Evolutionary conservation across 495 filamentous ascomycete genomes (phyloP), one percentile per base, ranked within the genome.

Genomic region (Clavariopsis aquatica): DNA sequence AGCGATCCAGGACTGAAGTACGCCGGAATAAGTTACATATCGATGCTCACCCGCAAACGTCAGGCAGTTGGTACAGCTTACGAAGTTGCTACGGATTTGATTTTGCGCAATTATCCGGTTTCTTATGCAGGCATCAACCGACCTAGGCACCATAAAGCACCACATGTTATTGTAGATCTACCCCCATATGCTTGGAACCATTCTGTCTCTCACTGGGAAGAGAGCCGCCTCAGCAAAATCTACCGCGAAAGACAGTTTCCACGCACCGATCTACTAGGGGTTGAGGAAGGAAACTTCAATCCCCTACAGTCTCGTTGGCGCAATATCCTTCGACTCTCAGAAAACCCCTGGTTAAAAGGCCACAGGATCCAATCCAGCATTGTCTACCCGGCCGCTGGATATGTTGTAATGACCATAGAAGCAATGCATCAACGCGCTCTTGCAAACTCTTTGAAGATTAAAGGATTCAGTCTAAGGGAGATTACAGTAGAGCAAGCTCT

Each of bases 121-220:
- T n/a, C n/a, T n/a, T n/a, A n/a, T n/a, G n/a, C n/a, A n/a, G n/a
- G n/a, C n/a, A n/a, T n/a, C n/a, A n/a, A n/a, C 60, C 38, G 41
- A 55, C 23, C 5, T 2, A 34, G 4, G n/a, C 1, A 27, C 12
- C 22, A 60, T n/a, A n/a, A 31, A 27, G 6, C 41, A 17, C 57
- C 57, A 19, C 6, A 26, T 4, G 7, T 60, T 19, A 38, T 64
- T 1, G 26, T 28, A 9, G 45, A 62, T 41, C 57, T 67, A 10
- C 64, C 64, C 17, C 10, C 31, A 1, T 67, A 67, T 47, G 22
- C 56, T 1, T 65, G 62, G 62, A 65, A 65, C 34, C 62, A 65
- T 27, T 45, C 54, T 1, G 22, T 2, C 7, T 53, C 13, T 5
- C 60, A 53, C 58, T 67, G 51, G 49, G 49, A 61, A n/a, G 64